Evolutionary conservation across 257 asterid species (phyloP).

Genomic region (Solanum bukasovii): DNA sequence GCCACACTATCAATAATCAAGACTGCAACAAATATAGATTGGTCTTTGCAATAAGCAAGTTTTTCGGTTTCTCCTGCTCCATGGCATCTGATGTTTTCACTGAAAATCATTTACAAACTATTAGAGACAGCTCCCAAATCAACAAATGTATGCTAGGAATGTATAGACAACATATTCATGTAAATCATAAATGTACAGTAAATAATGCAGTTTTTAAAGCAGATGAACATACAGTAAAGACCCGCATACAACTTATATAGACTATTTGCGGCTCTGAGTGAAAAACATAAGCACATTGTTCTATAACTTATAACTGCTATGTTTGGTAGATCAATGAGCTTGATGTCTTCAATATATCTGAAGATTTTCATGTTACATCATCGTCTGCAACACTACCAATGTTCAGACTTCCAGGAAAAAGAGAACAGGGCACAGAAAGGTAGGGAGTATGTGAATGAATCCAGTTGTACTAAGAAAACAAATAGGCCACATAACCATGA

Average conservation of each 20-base stretch:
- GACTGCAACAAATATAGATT: background rate
- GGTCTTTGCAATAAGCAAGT: background rate
- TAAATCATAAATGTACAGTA: background rate
- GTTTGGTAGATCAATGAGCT: background rate
- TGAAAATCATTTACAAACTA: background rate
- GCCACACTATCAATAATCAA: background rate
- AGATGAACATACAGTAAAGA: background rate
- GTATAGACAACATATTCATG: background rate
- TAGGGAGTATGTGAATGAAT: background rate
- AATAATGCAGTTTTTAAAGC: background rate
- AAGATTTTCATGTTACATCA: background rate
- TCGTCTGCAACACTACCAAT: background rate
- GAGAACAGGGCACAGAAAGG: background rate
- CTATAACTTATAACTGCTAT: background rate
- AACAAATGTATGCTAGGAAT: background rate
- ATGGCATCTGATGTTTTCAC: background rate
- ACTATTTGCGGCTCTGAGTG: slow-evolving; percentile 53
- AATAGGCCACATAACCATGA: background rate
- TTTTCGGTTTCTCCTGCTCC: background rate
- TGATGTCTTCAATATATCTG: background rate
- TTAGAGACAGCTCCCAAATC: background rate
- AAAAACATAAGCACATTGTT: background rate
- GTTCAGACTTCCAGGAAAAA: background rate
- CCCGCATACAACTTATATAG: background rate
- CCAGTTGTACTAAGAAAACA: background rate